Conservation (phyloP, 2,329 filamentous ascomycete species). For the Colletotrichum plurivorum region DNA sequence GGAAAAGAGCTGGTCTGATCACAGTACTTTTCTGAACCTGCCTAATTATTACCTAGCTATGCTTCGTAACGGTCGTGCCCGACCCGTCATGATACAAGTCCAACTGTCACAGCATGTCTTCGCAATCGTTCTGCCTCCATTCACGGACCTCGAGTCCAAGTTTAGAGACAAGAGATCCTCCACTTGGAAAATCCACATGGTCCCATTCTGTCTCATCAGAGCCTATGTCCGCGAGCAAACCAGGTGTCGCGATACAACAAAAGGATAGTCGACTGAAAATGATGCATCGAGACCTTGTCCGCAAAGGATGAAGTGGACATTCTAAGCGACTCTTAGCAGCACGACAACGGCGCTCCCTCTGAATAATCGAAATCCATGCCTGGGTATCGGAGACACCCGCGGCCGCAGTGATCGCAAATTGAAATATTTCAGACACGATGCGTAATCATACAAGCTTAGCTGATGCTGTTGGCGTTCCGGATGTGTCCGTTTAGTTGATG, state of each 20-base stretch:
- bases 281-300: neutral
- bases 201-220: neutral
- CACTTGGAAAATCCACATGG: neutral
- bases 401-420: constrained; percentile 4
- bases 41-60: constrained; percentile 6
- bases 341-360: neutral
- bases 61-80: neutral
- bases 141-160: neutral
- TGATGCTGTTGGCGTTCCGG: constrained; percentile 3
- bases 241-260: neutral
- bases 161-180: neutral
- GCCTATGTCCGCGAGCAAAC: neutral
- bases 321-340: neutral
- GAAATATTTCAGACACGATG: constrained; percentile 21
- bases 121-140: neutral
- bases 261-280: neutral
- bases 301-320: constrained; percentile 8
- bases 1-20: neutral
- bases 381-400: constrained; percentile 10
- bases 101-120: neutral
- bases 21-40: constrained; percentile 5
- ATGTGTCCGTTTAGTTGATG: constrained; percentile 17
- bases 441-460: constrained; percentile 27
- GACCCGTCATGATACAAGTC: neutral
- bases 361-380: constrained; percentile 22